Evolutionary conservation across 371 early-diverging fungal genomes (phyloP).

Genomic region (Saksenaea vasiformis): DNA sequence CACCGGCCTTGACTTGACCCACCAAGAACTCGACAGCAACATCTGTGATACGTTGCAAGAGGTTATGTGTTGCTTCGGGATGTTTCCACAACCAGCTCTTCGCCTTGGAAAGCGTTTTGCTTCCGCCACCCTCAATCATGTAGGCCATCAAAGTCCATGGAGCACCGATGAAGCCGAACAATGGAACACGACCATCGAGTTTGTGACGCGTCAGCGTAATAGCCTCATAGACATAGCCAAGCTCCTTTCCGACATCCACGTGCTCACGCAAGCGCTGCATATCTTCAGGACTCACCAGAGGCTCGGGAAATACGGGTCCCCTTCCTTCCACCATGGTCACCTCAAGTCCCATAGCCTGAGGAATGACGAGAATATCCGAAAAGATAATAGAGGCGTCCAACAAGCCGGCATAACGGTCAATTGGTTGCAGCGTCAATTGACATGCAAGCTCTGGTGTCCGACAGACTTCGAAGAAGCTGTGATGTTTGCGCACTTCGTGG

Average conservation of each 20-base stretch:
- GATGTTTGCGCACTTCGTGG: constrained; percentile 76
- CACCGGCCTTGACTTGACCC: constrained; percentile 96
- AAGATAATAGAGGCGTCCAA: constrained; percentile 98
- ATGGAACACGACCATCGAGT: constrained; percentile 86
- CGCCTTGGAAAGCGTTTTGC: constrained; percentile 86
- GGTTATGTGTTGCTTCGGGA: constrained; percentile 76
- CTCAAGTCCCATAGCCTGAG: constrained; percentile 94
- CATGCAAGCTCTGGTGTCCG: constrained; percentile 93
- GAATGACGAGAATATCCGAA: constrained; percentile 96
- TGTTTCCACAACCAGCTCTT: constrained; percentile 89
- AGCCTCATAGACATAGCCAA: constrained; percentile 95
- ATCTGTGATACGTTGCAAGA: constrained; percentile 83
- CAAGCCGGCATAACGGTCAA: constrained; percentile 86
- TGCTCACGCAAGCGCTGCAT: constrained; percentile 62
- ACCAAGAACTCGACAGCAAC: constrained; percentile 85
- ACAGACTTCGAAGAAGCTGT: constrained; percentile 95
- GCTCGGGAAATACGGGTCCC: constrained; percentile 92
- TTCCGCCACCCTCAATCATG: constrained; percentile 98
- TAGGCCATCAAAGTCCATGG: constrained; percentile 99
- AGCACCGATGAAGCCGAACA: constrained; percentile 95
- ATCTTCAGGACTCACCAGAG: constrained; percentile 76
- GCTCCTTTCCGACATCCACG: constrained; percentile 73
- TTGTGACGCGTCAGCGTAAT: constrained; percentile 89
- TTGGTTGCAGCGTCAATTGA: constrained; percentile 94
- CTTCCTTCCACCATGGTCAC: constrained; percentile 92